Base-by-base conservation (phyloP, 148 eudicot genomes). In the Dianthus caryophyllus region DNA sequence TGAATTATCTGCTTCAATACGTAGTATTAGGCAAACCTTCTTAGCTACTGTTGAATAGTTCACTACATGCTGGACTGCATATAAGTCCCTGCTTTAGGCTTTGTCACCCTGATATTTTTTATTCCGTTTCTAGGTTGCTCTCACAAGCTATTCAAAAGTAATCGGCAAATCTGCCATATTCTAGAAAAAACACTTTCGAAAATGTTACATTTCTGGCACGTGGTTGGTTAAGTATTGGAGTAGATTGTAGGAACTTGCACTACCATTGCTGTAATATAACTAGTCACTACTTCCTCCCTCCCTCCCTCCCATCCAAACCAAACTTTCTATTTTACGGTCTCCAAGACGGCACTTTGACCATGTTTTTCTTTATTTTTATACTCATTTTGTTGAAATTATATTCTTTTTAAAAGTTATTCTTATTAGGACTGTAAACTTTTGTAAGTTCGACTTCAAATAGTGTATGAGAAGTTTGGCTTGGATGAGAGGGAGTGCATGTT, bases 161-260 rank as follows among this genome's bases (percentile, higher is more conserved):
- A 52, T 22, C 20, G 21, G 39, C 3, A 41, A 9, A 7, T 33
- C 7, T 41, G 44, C 44, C 1, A 41, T 41, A 41, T 41, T 41
- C 44, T 41, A 41, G 44, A 41, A 41, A 41, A 9, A 41, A 13
- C 10, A 41, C 10, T 4, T 9, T 9, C 10, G 51, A 8, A 53
- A 49, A 31, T 22, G 60, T 22, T n/a, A 21, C 15, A 20, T 31
- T 41, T 31, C 13, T 66, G 60, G 43, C 33, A 33, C 30, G 29
- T 27, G 41, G 48, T 41, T 71, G 68, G 36, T 52, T 52, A 47
- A 44, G 50, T 27, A 44, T 24, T 26, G 13, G n/a, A n/a, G n/a
- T n/a, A 24, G 38, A 33, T 16, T 41, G 10, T 41, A 50, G 56
- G 39, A 65, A 22, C 60, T 38, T 55, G n/a, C 27, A 17, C 61